Evolutionary conservation across 78 protist genomes (phyloP).

Genomic region (Ministeria vibrans): DNA sequence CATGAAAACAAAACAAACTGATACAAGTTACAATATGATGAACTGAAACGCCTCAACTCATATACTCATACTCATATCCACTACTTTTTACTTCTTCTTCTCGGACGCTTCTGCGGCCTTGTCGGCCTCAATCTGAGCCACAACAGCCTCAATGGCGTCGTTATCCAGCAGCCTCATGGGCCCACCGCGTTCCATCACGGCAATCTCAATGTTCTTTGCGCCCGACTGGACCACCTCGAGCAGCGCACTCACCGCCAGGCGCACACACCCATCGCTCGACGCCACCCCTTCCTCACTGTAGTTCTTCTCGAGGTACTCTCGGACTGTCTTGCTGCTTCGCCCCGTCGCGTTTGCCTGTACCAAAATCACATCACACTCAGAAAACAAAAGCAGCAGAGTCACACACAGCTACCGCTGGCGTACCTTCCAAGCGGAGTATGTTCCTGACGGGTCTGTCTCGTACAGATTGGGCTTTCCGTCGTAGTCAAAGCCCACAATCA

Average conservation of each 20-base stretch:
- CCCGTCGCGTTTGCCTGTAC: constrained; percentile 74
- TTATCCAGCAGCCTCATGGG: constrained; percentile 35
- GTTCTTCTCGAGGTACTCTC: constrained; percentile 92
- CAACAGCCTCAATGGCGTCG: constrained; percentile 25
- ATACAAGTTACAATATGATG: background rate
- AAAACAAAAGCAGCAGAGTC: background rate
- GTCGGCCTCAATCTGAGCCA: constrained; percentile 31
- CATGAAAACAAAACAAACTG: background rate
- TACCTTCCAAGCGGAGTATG: constrained; percentile 85
- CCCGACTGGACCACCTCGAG: constrained; percentile 96
- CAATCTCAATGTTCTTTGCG: constrained; percentile 88
- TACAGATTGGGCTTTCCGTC: constrained; percentile 85
- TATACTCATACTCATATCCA: background rate
- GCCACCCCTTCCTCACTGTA: constrained; percentile 59
- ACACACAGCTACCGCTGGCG: constrained; percentile 8
- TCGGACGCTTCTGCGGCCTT: constrained; percentile 42
- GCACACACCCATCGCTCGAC: constrained; percentile 53
- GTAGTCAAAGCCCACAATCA: constrained; percentile 90
- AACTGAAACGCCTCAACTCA: background rate
- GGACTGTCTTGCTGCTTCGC: constrained; percentile 73
- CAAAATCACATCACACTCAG: background rate
- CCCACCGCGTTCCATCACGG: constrained; percentile 51
- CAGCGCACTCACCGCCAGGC: constrained; percentile 88
- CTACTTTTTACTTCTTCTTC: background rate
- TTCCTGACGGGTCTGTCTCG: constrained; percentile 97